phyloP scores from a whole-genome alignment of 106 monocot species.

The Apostasia ramifera region DNA sequence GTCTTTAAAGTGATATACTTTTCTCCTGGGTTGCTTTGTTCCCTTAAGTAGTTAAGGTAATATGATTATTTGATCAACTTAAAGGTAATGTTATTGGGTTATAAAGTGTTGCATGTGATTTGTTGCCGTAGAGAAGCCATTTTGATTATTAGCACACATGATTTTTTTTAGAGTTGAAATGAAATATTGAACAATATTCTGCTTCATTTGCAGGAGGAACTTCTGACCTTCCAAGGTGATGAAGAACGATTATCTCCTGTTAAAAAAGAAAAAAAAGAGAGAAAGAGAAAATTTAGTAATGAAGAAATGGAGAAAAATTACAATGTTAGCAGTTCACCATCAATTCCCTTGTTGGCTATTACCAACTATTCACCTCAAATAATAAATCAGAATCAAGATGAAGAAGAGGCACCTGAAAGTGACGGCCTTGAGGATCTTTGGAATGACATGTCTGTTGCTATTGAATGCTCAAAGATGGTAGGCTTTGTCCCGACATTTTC shows the following conservation, averaged over 20 bases:
- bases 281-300: slow-evolving; percentile 2
- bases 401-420: slow-evolving; percentile 20
- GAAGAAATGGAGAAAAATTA: background rate
- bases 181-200: too few relatives aligned
- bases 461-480: slow-evolving; percentile 69
- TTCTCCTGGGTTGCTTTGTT: too few relatives aligned
- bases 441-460: slow-evolving; percentile 74
- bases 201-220: background rate
- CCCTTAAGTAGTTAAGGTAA: too few relatives aligned
- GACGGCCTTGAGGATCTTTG: slow-evolving; percentile 77
- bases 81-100: too few relatives aligned
- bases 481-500: too few relatives aligned
- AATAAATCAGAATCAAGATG: slow-evolving; percentile 17
- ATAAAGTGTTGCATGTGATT: too few relatives aligned
- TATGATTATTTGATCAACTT: too few relatives aligned
- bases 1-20: too few relatives aligned
- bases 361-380: slow-evolving; percentile 1
- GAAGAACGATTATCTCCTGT: background rate
- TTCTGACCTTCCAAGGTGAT: background rate
- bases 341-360: background rate
- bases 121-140: too few relatives aligned
- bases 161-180: too few relatives aligned
- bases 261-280: background rate
- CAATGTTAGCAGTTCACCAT: slow-evolving; percentile 1
- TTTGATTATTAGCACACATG: too few relatives aligned